These are phyloP conservation scores for Pythium guiyangense DNA, from an alignment of 352 stramenopile species.

Conservation along the genomic window DNA sequence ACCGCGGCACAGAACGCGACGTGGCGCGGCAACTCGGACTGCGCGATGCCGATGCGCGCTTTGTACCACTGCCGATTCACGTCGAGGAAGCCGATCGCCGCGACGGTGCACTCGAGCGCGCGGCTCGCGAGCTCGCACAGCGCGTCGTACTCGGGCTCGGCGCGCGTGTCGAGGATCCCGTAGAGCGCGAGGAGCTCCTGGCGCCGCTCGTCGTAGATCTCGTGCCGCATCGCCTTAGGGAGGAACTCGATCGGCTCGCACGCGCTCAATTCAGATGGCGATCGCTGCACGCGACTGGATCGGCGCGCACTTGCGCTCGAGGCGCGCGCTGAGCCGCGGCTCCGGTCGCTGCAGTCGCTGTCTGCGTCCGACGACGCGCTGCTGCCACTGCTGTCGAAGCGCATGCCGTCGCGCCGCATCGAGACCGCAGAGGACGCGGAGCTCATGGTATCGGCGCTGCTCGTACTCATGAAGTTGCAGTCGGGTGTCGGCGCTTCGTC, in stretches of 20 bases:
- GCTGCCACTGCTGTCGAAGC: slow-evolving; percentile 15
- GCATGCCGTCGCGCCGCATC: slow-evolving; percentile 26
- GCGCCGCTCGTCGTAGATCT: slow-evolving; percentile 43
- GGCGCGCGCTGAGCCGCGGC: neutral
- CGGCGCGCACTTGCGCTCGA: neutral
- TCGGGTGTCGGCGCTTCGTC: slow-evolving; percentile 12
- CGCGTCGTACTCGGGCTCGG: slow-evolving; percentile 63
- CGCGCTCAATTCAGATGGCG: no score
- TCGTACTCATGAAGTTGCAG: slow-evolving; percentile 17
- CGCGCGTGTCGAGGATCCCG: slow-evolving; percentile 34
- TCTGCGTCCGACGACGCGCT: slow-evolving; percentile 10
- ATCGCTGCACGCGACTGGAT: neutral
- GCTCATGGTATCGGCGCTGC: slow-evolving; percentile 24
- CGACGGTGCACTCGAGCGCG: slow-evolving; percentile 53
- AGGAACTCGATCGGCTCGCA: slow-evolving; percentile 37
- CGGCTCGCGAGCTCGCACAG: slow-evolving; percentile 65
- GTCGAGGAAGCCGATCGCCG: slow-evolving; percentile 66
- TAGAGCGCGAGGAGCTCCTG: slow-evolving; percentile 39
- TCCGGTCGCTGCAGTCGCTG: slow-evolving; percentile 16
- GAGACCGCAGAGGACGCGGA: slow-evolving; percentile 18
- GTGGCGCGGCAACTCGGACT: slow-evolving; percentile 50
- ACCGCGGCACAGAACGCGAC: slow-evolving; percentile 65
- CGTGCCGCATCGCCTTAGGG: slow-evolving; percentile 30
- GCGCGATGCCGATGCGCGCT: slow-evolving; percentile 60
- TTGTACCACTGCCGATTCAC: slow-evolving; percentile 67